Conservation (phyloP, 169 alveolate genomes). For the Plasmodium blacklocki region DNA sequence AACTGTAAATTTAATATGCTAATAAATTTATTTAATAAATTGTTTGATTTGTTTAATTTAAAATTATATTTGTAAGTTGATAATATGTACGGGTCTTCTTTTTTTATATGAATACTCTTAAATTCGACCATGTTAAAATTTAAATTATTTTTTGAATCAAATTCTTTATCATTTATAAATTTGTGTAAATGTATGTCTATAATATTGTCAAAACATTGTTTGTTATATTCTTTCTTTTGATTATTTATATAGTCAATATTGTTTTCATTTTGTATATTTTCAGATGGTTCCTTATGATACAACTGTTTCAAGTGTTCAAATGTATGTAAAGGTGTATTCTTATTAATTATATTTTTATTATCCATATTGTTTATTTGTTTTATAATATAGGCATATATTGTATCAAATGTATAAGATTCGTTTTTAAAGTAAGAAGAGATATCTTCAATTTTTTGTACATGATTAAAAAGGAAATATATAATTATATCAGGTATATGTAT, state of each 20-base stretch:
- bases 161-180: conserved; percentile 1
- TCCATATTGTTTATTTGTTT: background rate
- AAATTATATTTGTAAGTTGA: conserved; percentile 20
- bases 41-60: conserved; percentile 53
- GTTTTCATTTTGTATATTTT: background rate
- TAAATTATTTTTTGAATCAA: background rate
- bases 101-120: conserved; percentile 20
- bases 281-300: background rate
- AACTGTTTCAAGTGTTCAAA: background rate
- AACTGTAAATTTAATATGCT: conserved; percentile 53
- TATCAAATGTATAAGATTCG: conserved; percentile 44
- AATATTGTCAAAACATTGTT: background rate
- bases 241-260: background rate
- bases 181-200: background rate
- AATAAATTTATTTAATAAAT: conserved; percentile 53
- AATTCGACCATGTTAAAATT: conserved; percentile 5
- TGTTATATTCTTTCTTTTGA: background rate
- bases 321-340: background rate
- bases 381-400: conserved; percentile 44
- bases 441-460: conserved; percentile 48
- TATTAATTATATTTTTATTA: background rate
- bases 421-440: conserved; percentile 44
- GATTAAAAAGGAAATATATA: conserved; percentile 52
- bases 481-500: conserved; percentile 52
- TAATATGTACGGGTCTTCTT: conserved; percentile 1